Conservation (phyloP, 176 grass and related monocot species). For the Cymbopogon citratus region DNA sequence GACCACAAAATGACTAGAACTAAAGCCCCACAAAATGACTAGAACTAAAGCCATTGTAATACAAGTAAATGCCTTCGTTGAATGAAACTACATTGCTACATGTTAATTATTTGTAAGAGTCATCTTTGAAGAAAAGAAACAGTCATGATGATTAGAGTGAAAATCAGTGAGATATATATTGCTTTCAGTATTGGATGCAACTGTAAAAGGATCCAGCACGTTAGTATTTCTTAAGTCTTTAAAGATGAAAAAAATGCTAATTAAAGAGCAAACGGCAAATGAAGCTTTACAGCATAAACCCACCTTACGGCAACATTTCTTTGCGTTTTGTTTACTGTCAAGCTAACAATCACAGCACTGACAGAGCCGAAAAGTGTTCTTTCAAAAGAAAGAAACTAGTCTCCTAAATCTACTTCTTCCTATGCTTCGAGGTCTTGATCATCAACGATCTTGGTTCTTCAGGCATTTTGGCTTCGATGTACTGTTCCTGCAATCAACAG, state of each 20-base stretch:
- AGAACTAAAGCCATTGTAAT: not conserved
- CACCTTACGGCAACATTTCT: not conserved
- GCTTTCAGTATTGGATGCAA: not conserved
- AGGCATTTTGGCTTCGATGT: constrained; percentile 42
- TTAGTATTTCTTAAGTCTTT: not conserved
- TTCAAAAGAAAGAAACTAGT: not conserved
- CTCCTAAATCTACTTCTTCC: constrained; percentile 48
- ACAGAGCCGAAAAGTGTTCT: not conserved
- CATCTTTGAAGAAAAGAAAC: not conserved
- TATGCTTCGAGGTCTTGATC: constrained; percentile 48
- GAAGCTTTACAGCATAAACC: not conserved
- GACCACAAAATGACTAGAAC: no score
- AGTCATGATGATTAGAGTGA: not conserved
- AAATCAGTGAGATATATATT: not conserved
- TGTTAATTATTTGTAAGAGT: not conserved
- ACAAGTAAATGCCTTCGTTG: not conserved
- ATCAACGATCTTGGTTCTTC: constrained; percentile 25
- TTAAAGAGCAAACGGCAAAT: not conserved
- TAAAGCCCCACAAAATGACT: not conserved
- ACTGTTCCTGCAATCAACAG: constrained; percentile 38
- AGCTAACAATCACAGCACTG: not conserved
- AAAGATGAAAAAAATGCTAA: not conserved
- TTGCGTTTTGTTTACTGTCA: not conserved
- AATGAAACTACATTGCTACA: not conserved
- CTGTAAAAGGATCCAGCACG: not conserved